phyloP scores from a whole-genome alignment of 345 rosid species.

The Crucihimalaya himalaica region DNA sequence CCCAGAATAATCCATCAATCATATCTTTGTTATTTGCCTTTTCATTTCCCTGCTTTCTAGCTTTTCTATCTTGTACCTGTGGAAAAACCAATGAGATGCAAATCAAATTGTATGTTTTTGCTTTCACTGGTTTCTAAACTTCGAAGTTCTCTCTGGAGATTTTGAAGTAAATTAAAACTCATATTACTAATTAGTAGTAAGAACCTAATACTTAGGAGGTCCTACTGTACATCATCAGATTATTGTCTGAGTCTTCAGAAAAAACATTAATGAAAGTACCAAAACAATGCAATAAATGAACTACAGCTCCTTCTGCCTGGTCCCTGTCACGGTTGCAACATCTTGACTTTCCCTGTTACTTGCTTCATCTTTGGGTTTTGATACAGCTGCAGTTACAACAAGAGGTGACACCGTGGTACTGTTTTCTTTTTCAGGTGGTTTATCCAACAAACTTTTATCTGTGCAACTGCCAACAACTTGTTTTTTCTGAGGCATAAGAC shows the following conservation, averaged over 20 bases:
- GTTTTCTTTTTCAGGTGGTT: constrained; percentile 31
- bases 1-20: constrained; percentile 24
- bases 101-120: constrained; percentile 9
- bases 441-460: constrained; percentile 34
- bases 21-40: constrained; percentile 3
- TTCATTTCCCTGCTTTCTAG: constrained; percentile 9
- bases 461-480: constrained; percentile 8
- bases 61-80: constrained; percentile 15
- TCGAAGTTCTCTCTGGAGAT: not conserved
- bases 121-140: constrained; percentile 10
- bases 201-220: constrained; percentile 25
- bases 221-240: constrained; percentile 36
- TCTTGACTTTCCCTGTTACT: constrained; percentile 31
- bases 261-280: constrained; percentile 12
- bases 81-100: constrained; percentile 11
- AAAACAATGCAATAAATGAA: constrained; percentile 17
- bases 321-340: constrained; percentile 34
- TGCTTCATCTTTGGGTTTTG: constrained; percentile 34
- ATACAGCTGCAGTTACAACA: not conserved
- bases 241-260: constrained; percentile 31
- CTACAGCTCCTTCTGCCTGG: constrained; percentile 26
- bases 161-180: constrained; percentile 16
- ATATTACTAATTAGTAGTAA: constrained; percentile 26
- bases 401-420: constrained; percentile 18
- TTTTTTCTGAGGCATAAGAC: constrained; percentile 19